Evolutionary conservation across 2,329 filamentous ascomycete species (phyloP).

Genomic region (Penicillium verrucosum): DNA sequence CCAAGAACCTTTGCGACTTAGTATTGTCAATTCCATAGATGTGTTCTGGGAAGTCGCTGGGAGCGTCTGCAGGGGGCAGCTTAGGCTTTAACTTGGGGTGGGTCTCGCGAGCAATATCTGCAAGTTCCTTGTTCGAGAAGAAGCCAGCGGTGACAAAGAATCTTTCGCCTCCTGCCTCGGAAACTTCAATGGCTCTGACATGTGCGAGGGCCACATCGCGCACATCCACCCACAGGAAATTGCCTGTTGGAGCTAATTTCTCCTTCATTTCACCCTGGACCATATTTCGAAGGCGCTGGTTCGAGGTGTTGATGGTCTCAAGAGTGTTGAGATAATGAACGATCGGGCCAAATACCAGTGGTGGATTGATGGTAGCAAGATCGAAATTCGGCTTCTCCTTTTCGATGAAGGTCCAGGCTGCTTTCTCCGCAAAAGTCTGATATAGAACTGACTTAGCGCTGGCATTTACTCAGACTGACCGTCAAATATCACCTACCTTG

Average conservation of each 20-base stretch:
- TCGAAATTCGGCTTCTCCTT: conserved; percentile 58
- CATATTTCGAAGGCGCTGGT: conserved; percentile 62
- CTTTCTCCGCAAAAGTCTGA: conserved; percentile 60
- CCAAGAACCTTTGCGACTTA: conserved; percentile 42
- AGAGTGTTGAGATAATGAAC: conserved; percentile 62
- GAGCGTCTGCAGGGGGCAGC: conserved; percentile 37
- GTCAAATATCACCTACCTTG: conserved; percentile 44
- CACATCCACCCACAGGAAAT: conserved; percentile 57
- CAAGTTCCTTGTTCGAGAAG: conserved; percentile 44
- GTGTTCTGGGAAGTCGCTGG: conserved; percentile 30
- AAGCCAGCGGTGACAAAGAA: conserved; percentile 46
- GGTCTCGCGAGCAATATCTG: conserved; percentile 41
- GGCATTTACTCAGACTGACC: neutral
- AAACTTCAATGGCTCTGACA: conserved; percentile 45
- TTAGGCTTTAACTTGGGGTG: conserved; percentile 43
- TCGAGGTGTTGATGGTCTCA: conserved; percentile 69
- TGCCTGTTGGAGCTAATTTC: conserved; percentile 56
- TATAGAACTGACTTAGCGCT: neutral
- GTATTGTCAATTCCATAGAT: conserved; percentile 40
- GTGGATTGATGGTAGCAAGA: conserved; percentile 60
- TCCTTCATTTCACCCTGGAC: conserved; percentile 61
- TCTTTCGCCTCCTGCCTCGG: conserved; percentile 45
- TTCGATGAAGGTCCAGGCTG: conserved; percentile 63
- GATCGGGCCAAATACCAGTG: conserved; percentile 62
- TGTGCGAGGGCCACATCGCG: conserved; percentile 50